These are phyloP conservation scores for Rhizopogon salebrosus DNA, from an alignment of 768 basidiomycete genomes.

Conservation along the genomic window DNA sequence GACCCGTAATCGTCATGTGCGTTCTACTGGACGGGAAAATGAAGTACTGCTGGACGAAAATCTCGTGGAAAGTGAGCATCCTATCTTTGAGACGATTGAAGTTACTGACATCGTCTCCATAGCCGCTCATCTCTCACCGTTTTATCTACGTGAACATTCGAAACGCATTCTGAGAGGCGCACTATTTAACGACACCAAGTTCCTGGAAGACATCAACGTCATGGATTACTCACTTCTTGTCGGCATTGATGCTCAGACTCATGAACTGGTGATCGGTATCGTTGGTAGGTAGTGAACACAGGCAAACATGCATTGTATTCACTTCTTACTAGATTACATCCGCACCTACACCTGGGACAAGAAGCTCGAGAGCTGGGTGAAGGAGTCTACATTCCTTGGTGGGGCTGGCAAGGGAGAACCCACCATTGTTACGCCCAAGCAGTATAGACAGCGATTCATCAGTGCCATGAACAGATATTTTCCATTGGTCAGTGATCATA, in stretches of 20 bases:
- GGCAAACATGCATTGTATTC: background rate
- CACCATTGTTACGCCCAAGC: conserved; percentile 93
- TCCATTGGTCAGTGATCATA: conserved; percentile 54
- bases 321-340: conserved; percentile 65
- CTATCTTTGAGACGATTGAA: background rate
- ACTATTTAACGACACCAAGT: conserved; percentile 92
- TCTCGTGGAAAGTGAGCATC: conserved; percentile 73
- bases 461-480: conserved; percentile 90
- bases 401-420: conserved; percentile 83
- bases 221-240: conserved; percentile 98
- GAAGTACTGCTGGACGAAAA: conserved; percentile 97
- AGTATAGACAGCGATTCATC: conserved; percentile 84
- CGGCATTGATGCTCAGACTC: conserved; percentile 84
- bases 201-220: conserved; percentile 89
- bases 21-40: conserved; percentile 83
- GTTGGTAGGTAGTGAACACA: conserved; percentile 63
- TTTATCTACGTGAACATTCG: conserved; percentile 94
- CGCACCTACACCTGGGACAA: conserved; percentile 99
- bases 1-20: conserved; percentile 88
- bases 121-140: conserved; percentile 84
- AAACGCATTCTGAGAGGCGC: conserved; percentile 90
- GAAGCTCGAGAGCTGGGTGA: conserved; percentile 97
- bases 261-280: conserved; percentile 94
- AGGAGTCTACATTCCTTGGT: conserved; percentile 88
- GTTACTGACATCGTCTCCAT: conserved; percentile 7